Evolutionary conservation across 371 early-diverging fungal genomes (phyloP).

Genomic region (Zancudomyces culisetae): DNA sequence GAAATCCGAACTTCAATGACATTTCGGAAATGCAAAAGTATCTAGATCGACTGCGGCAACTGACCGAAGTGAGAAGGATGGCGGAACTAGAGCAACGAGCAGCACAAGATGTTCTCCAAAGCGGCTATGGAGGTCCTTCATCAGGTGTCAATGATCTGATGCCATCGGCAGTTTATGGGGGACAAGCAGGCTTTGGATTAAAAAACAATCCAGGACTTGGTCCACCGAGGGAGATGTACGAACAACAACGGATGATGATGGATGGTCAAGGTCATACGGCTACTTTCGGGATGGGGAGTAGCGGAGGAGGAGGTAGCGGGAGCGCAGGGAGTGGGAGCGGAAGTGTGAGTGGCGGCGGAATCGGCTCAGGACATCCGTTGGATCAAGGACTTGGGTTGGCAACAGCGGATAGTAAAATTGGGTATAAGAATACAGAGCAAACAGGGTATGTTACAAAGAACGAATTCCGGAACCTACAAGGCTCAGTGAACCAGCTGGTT

Average conservation of each 20-base stretch:
- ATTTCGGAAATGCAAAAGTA: neutral
- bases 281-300: neutral
- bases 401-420: neutral
- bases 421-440: neutral
- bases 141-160: too few relatives aligned
- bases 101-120: neutral
- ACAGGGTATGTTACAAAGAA: neutral
- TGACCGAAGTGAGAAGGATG: neutral
- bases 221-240: too few relatives aligned
- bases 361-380: too few relatives aligned
- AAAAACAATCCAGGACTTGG: neutral
- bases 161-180: too few relatives aligned
- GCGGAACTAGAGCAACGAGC: slow-evolving; percentile 4
- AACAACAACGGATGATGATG: too few relatives aligned
- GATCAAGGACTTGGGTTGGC: neutral
- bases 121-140: neutral
- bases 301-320: neutral
- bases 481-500: slow-evolving; percentile 3
- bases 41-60: neutral
- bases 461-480: neutral
- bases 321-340: neutral
- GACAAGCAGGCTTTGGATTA: neutral
- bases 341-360: neutral
- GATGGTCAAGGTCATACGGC: neutral
- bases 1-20: neutral